Percentiles rank a stretch among this genome's conserved stretches.
Conservation (phyloP, 2,329 filamentous ascomycete genomes). For the Dichotomopilus funicola region DNA sequence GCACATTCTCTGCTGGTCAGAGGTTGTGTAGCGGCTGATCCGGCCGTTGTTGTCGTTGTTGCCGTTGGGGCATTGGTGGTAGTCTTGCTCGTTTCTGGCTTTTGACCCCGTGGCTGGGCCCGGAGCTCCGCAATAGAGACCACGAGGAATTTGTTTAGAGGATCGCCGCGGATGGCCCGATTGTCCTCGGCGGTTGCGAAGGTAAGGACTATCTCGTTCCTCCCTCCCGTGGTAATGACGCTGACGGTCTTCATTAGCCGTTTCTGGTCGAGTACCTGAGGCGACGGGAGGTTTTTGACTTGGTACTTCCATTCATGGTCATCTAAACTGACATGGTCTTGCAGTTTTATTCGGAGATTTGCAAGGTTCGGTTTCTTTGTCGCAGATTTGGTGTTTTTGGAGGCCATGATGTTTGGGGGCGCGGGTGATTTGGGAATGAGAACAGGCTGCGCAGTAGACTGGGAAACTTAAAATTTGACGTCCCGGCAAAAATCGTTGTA, state of each 20-base stretch:
- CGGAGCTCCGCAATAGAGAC: slow-evolving; percentile 32
- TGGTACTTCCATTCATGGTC: slow-evolving; percentile 26
- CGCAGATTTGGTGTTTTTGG: not conserved
- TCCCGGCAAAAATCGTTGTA: no score
- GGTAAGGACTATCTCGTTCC: slow-evolving; percentile 23
- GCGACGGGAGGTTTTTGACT: slow-evolving; percentile 23
- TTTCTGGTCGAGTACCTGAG: slow-evolving; percentile 15
- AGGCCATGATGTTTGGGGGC: not conserved
- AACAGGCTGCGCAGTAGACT: not conserved
- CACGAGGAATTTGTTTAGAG: slow-evolving; percentile 28
- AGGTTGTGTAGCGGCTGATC: slow-evolving; percentile 14
- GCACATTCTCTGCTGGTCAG: slow-evolving; percentile 30
- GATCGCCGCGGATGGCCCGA: slow-evolving; percentile 27
- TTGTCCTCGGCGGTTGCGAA: slow-evolving; percentile 29
- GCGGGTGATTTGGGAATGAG: not conserved
- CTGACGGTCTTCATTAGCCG: slow-evolving; percentile 27
- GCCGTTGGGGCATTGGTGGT: not conserved
- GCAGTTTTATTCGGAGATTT: slow-evolving; percentile 20
- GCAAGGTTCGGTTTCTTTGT: slow-evolving; percentile 2
- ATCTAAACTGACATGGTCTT: slow-evolving; percentile 20
- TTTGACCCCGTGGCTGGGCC: slow-evolving; percentile 14
- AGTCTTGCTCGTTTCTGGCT: slow-evolving; percentile 4
- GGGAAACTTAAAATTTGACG: not conserved
- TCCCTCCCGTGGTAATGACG: slow-evolving; percentile 12
- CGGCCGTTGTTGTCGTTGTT: no score